Evolutionary conservation across 179 eudicot species (phyloP).

Genomic region (Spinacia oleracea): DNA sequence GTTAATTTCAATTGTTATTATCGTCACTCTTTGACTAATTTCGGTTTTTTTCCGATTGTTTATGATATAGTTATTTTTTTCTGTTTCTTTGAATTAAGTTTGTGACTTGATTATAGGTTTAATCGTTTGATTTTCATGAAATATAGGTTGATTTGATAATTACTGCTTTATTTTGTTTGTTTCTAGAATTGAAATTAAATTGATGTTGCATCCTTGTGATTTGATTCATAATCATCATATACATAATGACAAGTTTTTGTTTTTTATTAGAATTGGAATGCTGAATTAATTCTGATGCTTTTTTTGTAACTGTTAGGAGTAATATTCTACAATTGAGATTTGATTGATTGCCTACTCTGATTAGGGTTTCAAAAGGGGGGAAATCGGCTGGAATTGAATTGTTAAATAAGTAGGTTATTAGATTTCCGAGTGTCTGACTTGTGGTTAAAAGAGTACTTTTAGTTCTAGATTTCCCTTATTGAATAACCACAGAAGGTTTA

Average conservation of each 20-base stretch:
- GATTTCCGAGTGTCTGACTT: not conserved
- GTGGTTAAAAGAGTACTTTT: not conserved
- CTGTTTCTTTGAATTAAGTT: not conserved
- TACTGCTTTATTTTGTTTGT: not conserved
- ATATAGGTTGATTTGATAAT: not conserved
- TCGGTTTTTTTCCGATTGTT: not conserved
- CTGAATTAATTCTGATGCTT: not conserved
- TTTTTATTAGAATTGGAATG: not conserved
- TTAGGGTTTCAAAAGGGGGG: not conserved
- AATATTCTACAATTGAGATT: not conserved
- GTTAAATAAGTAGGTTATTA: not conserved
- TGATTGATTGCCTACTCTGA: not conserved
- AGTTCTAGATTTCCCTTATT: not conserved
- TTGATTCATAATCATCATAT: not conserved
- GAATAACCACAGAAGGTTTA: not conserved
- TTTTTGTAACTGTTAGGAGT: not conserved
- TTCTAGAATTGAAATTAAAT: not conserved
- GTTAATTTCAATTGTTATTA: not conserved
- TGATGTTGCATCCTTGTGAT: slow-evolving; percentile 1
- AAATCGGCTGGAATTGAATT: not conserved
- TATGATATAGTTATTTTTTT: not conserved
- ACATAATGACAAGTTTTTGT: not conserved
- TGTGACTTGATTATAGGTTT: not conserved
- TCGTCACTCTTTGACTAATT: no score
- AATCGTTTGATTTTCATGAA: not conserved